phyloP scores from a whole-genome alignment of 2,329 filamentous ascomycete species.

The Pseudopithomyces chartarum region DNA sequence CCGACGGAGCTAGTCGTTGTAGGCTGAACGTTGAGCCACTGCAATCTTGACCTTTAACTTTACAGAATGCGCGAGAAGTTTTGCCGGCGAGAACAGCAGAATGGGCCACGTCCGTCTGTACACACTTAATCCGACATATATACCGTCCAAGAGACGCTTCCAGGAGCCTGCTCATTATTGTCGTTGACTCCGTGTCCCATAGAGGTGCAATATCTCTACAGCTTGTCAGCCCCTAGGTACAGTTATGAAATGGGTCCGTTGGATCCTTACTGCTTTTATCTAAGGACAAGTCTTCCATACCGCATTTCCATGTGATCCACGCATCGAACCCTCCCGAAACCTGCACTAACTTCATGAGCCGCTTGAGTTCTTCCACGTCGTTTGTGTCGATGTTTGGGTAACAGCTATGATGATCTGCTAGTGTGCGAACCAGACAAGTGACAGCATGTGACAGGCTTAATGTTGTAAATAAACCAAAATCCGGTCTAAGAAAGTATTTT shows the following conservation, averaged over 20 bases:
- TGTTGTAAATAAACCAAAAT: not conserved
- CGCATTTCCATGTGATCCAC: not conserved
- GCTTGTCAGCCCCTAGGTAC: not conserved
- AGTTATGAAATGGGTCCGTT: not conserved
- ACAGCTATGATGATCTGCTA: not conserved
- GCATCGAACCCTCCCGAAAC: not conserved
- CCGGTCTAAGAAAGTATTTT: constrained; percentile 8
- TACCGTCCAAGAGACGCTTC: no score
- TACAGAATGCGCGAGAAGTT: no score
- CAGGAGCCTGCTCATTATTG: no score
- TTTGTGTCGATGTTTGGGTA: not conserved
- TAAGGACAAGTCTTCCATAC: not conserved
- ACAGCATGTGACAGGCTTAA: not conserved
- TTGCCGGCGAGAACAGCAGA: no score
- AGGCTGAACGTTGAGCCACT: no score
- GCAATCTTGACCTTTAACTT: no score
- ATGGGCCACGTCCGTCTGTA: no score
- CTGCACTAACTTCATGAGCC: not conserved
- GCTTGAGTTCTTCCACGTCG: not conserved
- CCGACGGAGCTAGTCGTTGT: no score
- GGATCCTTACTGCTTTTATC: not conserved
- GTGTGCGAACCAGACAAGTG: not conserved
- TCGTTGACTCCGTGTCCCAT: no score
- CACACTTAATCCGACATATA: no score
- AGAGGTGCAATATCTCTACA: not conserved